phyloP scores from a whole-genome alignment of 306 rosid genomes.

The Casuarina cunninghamiana region DNA sequence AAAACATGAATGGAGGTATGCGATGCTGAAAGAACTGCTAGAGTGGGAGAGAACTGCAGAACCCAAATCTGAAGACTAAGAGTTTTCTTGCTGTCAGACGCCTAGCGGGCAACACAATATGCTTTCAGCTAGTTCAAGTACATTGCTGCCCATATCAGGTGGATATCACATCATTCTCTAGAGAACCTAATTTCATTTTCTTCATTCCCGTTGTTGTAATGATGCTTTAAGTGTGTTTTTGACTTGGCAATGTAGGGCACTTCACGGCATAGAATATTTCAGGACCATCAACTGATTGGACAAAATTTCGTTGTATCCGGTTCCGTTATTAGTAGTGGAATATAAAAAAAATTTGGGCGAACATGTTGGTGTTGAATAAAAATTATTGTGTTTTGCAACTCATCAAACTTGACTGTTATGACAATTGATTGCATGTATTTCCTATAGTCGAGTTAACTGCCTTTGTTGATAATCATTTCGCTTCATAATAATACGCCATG shows the following conservation, averaged over 20 bases:
- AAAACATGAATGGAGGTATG: constrained; percentile 66
- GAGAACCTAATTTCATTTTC: constrained; percentile 20
- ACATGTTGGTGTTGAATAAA: not conserved
- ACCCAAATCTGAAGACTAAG: constrained; percentile 55
- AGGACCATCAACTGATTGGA: constrained; percentile 26
- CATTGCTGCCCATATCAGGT: constrained; percentile 47
- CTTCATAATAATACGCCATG: not conserved
- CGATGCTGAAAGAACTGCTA: constrained; percentile 57
- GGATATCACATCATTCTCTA: constrained; percentile 14
- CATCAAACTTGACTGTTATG: not conserved
- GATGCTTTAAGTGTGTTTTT: constrained; percentile 26
- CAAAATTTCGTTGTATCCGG: constrained; percentile 1
- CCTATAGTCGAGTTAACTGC: not conserved
- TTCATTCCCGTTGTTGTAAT: not conserved
- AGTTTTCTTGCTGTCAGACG: constrained; percentile 29
- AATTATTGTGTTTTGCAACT: not conserved
- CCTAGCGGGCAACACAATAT: constrained; percentile 28
- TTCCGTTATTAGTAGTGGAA: not conserved
- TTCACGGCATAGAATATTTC: constrained; percentile 35
- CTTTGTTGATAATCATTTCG: not conserved
- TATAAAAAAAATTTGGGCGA: not conserved
- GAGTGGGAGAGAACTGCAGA: constrained; percentile 82
- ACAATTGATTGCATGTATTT: not conserved
- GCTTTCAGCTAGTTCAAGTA: constrained; percentile 35
- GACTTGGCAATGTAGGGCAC: constrained; percentile 35